Percentiles rank a stretch among this genome's conserved stretches.
Conservation (phyloP, 768 basidiomycete genomes). For the Pulveroboletus sp. region DNA sequence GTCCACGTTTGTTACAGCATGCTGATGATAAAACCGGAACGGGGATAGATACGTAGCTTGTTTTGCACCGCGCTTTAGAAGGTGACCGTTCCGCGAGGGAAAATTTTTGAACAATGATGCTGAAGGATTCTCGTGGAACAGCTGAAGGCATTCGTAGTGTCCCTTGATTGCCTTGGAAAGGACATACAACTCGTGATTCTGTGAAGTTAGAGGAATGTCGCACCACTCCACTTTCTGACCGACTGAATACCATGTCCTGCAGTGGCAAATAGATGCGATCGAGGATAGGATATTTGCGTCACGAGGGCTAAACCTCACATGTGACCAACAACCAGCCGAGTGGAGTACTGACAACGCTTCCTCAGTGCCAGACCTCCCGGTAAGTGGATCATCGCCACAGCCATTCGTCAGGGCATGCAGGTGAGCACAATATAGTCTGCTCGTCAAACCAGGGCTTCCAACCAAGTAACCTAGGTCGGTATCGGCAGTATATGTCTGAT, state of each 20-base stretch:
- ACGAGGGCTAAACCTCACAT: constrained; percentile 28
- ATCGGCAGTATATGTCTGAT: constrained; percentile 30
- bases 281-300: constrained; percentile 30
- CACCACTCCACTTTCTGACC: constrained; percentile 13
- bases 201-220: constrained; percentile 1
- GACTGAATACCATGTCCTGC: constrained; percentile 38
- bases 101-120: constrained; percentile 9
- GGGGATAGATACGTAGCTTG: constrained; percentile 15
- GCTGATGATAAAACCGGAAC: neutral
- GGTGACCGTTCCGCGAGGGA: constrained; percentile 6
- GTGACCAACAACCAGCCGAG: constrained; percentile 37
- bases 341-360: constrained; percentile 38
- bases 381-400: constrained; percentile 42
- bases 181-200: constrained; percentile 7
- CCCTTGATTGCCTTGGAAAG: constrained; percentile 21
- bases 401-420: constrained; percentile 44
- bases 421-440: constrained; percentile 36
- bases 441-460: constrained; percentile 21
- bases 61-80: constrained; percentile 15
- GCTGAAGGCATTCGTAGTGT: constrained; percentile 5
- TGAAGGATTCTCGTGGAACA: constrained; percentile 3
- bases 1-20: neutral
- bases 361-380: constrained; percentile 39
- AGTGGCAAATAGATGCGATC: constrained; percentile 34
- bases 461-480: constrained; percentile 26